Evolutionary conservation across 2,329 filamentous ascomycete genomes (phyloP).

Genomic region (Fusarium austroafricanum): DNA sequence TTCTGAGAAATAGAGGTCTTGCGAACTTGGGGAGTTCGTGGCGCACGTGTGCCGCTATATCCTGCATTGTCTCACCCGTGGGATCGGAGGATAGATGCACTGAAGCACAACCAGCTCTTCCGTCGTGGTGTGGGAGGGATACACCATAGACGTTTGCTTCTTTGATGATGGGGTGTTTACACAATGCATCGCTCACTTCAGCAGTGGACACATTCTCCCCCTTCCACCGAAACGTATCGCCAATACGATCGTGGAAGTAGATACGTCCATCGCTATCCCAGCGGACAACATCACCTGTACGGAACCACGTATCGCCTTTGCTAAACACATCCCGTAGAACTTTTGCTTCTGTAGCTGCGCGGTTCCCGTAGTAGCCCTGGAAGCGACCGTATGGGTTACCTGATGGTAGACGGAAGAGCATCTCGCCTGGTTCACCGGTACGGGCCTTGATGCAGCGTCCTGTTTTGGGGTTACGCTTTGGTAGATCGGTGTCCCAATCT

Average conservation of each 20-base stretch:
- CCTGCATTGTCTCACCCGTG: slow-evolving; percentile 61
- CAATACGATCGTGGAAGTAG: slow-evolving; percentile 85
- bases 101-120: slow-evolving; percentile 84
- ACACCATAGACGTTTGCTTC: slow-evolving; percentile 93
- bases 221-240: slow-evolving; percentile 85
- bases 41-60: slow-evolving; percentile 69
- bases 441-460: slow-evolving; percentile 73
- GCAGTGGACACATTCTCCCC: slow-evolving; percentile 85
- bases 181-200: slow-evolving; percentile 82
- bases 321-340: slow-evolving; percentile 78
- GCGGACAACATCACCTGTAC: slow-evolving; percentile 84
- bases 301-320: slow-evolving; percentile 84
- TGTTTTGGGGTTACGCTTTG: slow-evolving; percentile 74
- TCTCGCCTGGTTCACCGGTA: slow-evolving; percentile 76
- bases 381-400: slow-evolving; percentile 73
- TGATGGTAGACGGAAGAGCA: slow-evolving; percentile 77
- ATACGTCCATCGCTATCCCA: slow-evolving; percentile 76
- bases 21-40: slow-evolving; percentile 77
- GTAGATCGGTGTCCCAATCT: slow-evolving; percentile 76
- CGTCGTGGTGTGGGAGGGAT: slow-evolving; percentile 81
- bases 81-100: slow-evolving; percentile 66
- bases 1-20: slow-evolving; percentile 79
- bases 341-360: slow-evolving; percentile 76
- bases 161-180: slow-evolving; percentile 71
- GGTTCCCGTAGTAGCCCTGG: slow-evolving; percentile 85